Conservation (phyloP, 164 flowering plant genomes). For the Vitis cinerea region DNA sequence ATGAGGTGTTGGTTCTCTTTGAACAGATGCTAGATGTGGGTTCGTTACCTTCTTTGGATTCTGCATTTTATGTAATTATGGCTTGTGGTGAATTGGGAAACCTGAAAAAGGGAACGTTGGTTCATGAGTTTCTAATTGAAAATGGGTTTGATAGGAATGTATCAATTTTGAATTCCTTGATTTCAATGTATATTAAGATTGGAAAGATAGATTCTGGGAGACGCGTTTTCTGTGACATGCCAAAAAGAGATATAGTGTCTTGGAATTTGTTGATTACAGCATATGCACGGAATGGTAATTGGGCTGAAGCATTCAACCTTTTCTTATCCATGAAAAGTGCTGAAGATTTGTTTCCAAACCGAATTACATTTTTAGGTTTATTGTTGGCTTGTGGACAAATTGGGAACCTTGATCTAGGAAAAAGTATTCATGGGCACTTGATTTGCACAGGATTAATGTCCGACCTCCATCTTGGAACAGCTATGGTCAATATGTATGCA, state of each 20-base stretch:
- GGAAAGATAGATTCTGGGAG: constrained; percentile 31
- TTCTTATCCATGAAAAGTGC: constrained; percentile 25
- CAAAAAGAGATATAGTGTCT: constrained; percentile 33
- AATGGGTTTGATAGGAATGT: constrained; percentile 20
- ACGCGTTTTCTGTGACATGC: constrained; percentile 28
- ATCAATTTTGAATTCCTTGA: constrained; percentile 8
- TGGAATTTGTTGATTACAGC: constrained; percentile 42
- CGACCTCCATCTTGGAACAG: constrained; percentile 33
- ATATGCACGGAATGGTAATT: constrained; percentile 29
- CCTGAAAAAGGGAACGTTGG: constrained; percentile 18
- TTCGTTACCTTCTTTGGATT: constrained; percentile 10
- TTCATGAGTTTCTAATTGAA: constrained; percentile 21
- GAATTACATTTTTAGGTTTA: constrained; percentile 21
- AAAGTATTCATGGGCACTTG: too few relatives aligned
- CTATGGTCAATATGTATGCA: constrained; percentile 36
- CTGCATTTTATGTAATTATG: constrained; percentile 12
- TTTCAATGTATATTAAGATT: constrained; percentile 34
- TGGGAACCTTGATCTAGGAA: too few relatives aligned
- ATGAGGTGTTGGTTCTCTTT: constrained; percentile 20
- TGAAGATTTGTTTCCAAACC: constrained; percentile 23
- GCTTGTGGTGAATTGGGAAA: constrained; percentile 30
- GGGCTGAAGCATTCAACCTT: constrained; percentile 28
- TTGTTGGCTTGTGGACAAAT: too few relatives aligned
- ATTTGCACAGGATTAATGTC: constrained; percentile 14
- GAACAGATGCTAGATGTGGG: constrained; percentile 20